Conservation (phyloP, 495 filamentous ascomycete genomes). For the Penicillium odoratum region DNA sequence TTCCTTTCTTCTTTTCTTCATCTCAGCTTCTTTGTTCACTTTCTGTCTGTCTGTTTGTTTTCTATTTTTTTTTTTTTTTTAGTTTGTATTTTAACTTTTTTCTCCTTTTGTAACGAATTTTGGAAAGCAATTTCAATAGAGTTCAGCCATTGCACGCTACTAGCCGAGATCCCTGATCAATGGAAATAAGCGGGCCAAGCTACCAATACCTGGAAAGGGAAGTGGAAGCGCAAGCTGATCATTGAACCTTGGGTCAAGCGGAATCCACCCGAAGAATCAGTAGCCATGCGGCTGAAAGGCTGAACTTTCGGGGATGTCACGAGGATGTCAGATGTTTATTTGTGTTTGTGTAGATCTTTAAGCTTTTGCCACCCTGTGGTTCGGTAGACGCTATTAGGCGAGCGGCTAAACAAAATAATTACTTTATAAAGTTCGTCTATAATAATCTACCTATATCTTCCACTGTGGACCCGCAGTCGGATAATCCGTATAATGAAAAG, state of each 20-base stretch:
- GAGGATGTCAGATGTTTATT: background rate
- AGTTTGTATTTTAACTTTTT: background rate
- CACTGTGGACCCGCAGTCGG: conserved; percentile 17
- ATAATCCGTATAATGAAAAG: conserved; percentile 35
- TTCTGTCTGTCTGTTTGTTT: background rate
- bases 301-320: background rate
- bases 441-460: background rate
- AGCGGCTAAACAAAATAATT: background rate
- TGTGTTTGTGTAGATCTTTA: background rate
- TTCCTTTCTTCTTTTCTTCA: background rate
- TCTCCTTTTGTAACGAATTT: background rate
- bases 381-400: too few species aligned
- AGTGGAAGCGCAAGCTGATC: background rate
- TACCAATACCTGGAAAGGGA: background rate
- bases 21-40: background rate
- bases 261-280: too few species aligned
- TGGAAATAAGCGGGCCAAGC: background rate
- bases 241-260: too few species aligned
- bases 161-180: background rate
- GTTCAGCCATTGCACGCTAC: background rate
- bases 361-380: background rate
- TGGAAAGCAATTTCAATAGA: background rate
- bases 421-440: background rate
- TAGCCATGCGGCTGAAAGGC: background rate
- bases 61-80: background rate